phyloP scores from a whole-genome alignment of 148 eudicot species.

The Amaranthus cruentus region DNA sequence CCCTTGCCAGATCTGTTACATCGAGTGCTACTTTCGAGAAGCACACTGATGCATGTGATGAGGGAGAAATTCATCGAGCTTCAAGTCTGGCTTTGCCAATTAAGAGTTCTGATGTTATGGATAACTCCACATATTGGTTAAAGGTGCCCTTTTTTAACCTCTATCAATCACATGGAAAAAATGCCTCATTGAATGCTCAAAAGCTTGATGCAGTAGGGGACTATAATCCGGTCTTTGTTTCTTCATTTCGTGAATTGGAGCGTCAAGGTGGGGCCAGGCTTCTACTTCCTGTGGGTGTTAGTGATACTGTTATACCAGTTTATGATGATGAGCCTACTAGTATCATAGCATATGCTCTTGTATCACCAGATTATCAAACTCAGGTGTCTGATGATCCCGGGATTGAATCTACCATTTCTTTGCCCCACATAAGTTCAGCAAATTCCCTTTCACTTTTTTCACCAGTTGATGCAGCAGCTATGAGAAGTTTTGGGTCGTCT shows the following conservation, averaged over 20 bases:
- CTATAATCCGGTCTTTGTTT: slow-evolving; percentile 64
- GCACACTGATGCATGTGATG: slow-evolving; percentile 32
- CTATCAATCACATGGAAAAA: slow-evolving; percentile 56
- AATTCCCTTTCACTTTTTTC: slow-evolving; percentile 38
- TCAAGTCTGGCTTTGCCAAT: slow-evolving; percentile 32
- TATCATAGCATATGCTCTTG: slow-evolving; percentile 69
- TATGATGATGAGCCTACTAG: slow-evolving; percentile 92
- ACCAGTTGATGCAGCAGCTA: slow-evolving; percentile 41
- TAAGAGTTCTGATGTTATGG: slow-evolving; percentile 36
- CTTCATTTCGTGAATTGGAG: slow-evolving; percentile 63
- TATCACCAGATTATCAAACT: slow-evolving; percentile 50
- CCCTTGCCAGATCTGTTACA: slow-evolving; percentile 20
- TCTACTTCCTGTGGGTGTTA: slow-evolving; percentile 59
- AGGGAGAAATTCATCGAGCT: slow-evolving; percentile 29
- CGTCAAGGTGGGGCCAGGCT: slow-evolving; percentile 64
- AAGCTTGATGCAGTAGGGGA: slow-evolving; percentile 59
- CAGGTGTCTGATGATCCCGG: slow-evolving; percentile 58
- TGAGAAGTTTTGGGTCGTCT: slow-evolving; percentile 53
- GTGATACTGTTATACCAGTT: slow-evolving; percentile 67
- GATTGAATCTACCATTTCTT: slow-evolving; percentile 37
- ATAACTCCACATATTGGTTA: slow-evolving; percentile 59
- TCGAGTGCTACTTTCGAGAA: slow-evolving; percentile 37
- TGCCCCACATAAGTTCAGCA: slow-evolving; percentile 41
- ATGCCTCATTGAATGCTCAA: slow-evolving; percentile 40
- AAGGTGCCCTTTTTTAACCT: slow-evolving; percentile 59